A percentile compares a stretch with the other conserved stretches of the same genome.
Evolutionary conservation across 352 stramenopile species (phyloP).

Genomic region (Thraustochytrium striatum): DNA sequence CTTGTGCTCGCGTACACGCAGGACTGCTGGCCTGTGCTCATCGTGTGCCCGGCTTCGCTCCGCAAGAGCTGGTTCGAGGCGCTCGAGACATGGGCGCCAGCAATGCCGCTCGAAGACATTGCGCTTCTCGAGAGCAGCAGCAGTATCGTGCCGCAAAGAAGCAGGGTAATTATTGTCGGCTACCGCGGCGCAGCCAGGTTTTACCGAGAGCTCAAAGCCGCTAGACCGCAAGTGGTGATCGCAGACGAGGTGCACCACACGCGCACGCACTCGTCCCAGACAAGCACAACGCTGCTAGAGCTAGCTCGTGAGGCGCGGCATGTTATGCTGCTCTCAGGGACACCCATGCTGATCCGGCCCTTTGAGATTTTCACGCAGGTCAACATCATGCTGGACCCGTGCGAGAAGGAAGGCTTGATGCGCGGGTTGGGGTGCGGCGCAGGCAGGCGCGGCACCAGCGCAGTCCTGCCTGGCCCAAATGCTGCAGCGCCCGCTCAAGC

Average conservation of each 20-base stretch:
- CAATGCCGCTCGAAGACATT: constrained; percentile 51
- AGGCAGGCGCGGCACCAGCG: neutral
- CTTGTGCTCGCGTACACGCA: constrained; percentile 21
- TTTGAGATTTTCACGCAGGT: constrained; percentile 59
- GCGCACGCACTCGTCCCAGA: neutral
- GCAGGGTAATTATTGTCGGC: constrained; percentile 45
- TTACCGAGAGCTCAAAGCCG: neutral
- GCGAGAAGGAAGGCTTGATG: constrained; percentile 29
- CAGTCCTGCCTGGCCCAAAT: neutral
- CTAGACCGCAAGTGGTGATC: constrained; percentile 36
- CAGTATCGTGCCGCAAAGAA: neutral
- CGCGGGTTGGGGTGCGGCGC: constrained; percentile 11
- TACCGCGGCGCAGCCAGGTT: constrained; percentile 49
- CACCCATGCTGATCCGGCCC: constrained; percentile 54
- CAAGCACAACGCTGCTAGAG: constrained; percentile 19
- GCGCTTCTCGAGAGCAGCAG: constrained; percentile 45
- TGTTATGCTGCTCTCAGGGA: constrained; percentile 56
- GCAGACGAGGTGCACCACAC: constrained; percentile 52
- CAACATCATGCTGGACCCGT: neutral
- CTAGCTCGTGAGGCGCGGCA: constrained; percentile 33
- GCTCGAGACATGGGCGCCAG: constrained; percentile 65
- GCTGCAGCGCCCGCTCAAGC: neutral
- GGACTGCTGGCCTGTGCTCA: constrained; percentile 56
- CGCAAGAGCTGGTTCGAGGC: constrained; percentile 62
- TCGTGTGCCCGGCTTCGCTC: constrained; percentile 61